phyloP scores from a whole-genome alignment of 2,329 filamentous ascomycete genomes.

The Hawksworthiomyces lignivorus region DNA sequence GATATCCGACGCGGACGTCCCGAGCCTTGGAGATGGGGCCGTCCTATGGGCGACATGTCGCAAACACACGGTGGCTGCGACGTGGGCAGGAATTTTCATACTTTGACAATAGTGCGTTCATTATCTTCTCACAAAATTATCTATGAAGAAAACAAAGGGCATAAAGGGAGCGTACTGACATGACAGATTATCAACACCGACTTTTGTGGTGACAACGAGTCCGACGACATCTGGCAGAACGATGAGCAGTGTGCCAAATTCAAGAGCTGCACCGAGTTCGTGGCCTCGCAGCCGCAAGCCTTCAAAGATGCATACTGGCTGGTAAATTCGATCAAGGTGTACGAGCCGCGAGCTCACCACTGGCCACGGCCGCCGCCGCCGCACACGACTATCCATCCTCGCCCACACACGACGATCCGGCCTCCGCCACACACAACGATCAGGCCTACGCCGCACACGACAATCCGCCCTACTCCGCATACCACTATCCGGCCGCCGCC shows the following conservation, averaged over 20 bases:
- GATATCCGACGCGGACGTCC: slow-evolving; percentile 32
- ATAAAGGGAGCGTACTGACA: too few species aligned
- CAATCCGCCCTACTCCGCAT: too few species aligned
- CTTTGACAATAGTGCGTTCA: slow-evolving; percentile 47
- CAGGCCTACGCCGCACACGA: too few species aligned
- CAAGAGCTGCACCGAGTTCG: slow-evolving; percentile 42
- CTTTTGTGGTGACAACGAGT: slow-evolving; percentile 22
- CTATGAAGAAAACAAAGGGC: too few species aligned
- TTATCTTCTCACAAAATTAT: too few species aligned
- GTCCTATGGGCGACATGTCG: slow-evolving; percentile 28
- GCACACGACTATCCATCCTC: too few species aligned
- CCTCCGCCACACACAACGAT: too few species aligned
- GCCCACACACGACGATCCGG: too few species aligned
- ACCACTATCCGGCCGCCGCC: too few species aligned
- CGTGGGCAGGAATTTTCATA: slow-evolving; percentile 43
- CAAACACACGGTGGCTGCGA: slow-evolving; percentile 35
- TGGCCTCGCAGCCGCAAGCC: slow-evolving; percentile 46
- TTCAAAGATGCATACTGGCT: slow-evolving; percentile 53
- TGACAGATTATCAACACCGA: slow-evolving; percentile 20
- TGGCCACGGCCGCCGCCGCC: too few species aligned
- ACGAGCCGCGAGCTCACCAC: slow-evolving; percentile 2
- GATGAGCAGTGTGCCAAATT: slow-evolving; percentile 15
- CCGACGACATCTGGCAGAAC: slow-evolving; percentile 13
- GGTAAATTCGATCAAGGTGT: slow-evolving; percentile 44
- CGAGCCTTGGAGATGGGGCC: slow-evolving; percentile 32